Evolutionary conservation across 2,329 filamentous ascomycete genomes (phyloP).

Genomic region (Arthrinium phaeospermum): DNA sequence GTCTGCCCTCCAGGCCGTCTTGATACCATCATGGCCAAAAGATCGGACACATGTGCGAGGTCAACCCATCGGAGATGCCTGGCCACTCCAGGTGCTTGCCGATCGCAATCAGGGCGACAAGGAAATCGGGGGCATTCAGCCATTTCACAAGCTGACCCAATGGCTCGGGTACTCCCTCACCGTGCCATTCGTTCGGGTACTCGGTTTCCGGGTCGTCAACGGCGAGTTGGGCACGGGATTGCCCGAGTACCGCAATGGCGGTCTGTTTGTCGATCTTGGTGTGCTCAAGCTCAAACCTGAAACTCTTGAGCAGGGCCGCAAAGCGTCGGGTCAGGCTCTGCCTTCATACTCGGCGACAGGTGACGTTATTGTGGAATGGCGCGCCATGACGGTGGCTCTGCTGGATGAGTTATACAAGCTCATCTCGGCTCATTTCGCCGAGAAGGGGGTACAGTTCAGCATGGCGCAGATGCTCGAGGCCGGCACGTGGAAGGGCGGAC

Average conservation of each 20-base stretch:
- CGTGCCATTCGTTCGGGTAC: conserved; percentile 84
- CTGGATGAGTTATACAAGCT: conserved; percentile 73
- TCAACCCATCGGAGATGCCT: conserved; percentile 54
- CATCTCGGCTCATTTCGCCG: conserved; percentile 69
- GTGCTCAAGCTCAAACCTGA: conserved; percentile 76
- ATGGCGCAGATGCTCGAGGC: conserved; percentile 92
- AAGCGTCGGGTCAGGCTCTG: conserved; percentile 64
- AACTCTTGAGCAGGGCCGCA: conserved; percentile 74
- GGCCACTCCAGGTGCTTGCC: conserved; percentile 45
- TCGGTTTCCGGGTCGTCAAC: conserved; percentile 81
- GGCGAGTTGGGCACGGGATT: conserved; percentile 84
- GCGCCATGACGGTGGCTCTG: conserved; percentile 76
- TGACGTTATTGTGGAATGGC: conserved; percentile 82
- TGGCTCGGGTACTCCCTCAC: conserved; percentile 95
- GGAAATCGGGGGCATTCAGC: conserved; percentile 75
- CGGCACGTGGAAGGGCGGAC: conserved; percentile 93
- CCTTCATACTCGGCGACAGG: conserved; percentile 76
- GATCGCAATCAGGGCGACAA: conserved; percentile 44
- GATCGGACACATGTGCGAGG: conserved; percentile 56
- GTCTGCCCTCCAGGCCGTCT: conserved; percentile 47
- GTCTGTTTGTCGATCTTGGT: conserved; percentile 84
- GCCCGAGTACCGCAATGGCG: conserved; percentile 92
- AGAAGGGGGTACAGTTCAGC: conserved; percentile 71
- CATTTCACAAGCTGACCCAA: conserved; percentile 93
- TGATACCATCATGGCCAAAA: conserved; percentile 56